Evolutionary conservation across 2,329 filamentous ascomycete species (phyloP), one percentile per base, ranked within the genome.

Genomic region (Trichothecium sympodiale): DNA sequence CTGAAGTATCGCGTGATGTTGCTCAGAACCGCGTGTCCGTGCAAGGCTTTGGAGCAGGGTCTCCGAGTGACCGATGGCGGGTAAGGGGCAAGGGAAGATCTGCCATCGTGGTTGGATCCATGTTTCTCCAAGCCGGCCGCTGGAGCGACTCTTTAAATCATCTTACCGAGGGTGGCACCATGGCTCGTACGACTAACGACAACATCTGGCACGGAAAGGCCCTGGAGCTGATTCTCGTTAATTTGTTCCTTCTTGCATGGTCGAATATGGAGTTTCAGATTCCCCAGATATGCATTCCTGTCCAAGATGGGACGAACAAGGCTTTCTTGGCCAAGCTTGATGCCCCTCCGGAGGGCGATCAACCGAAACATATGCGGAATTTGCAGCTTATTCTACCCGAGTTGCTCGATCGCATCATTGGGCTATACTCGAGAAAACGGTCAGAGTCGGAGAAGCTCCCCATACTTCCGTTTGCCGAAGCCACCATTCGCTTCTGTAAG

Each of bases 131-230:
- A 56, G 83, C 86, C 36, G 91, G 91, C 17, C 77, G 87, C 42
- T 95, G 91, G 87, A 74, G 70, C 33, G 88, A 96, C 59, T 88
- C 89, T 7, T 57, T 96, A 31, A 82, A 77, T 53, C 85, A 94
- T 52, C 71, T 95, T 16, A 67, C 77, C 8, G 89, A 95, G 41
- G 85, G 82, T 36, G 87, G 83, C 2, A 73, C 74, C 8, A 76
- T 80, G 46, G 81, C 86, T 13, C 81, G 85, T 47, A 78, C 77
- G 27, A 73, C 83, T 39, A 88, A 86, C 48, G 91, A 98, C 57
- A 85, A 94, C 57, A 57, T 96, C n/a, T 98, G 91, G 89, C 86
- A 95, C 60, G 91, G 84, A 14, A 96, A 96, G 59, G 88, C 86
- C 1, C 67, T 98, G 15, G 93, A 98, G 53, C 77, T 88, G 18